A percentile compares a stretch with the other conserved stretches of the same genome.
These are phyloP conservation scores for Verticillium albo-atrum DNA, from an alignment of 2,329 filamentous ascomycete species.

Conservation along the genomic window DNA sequence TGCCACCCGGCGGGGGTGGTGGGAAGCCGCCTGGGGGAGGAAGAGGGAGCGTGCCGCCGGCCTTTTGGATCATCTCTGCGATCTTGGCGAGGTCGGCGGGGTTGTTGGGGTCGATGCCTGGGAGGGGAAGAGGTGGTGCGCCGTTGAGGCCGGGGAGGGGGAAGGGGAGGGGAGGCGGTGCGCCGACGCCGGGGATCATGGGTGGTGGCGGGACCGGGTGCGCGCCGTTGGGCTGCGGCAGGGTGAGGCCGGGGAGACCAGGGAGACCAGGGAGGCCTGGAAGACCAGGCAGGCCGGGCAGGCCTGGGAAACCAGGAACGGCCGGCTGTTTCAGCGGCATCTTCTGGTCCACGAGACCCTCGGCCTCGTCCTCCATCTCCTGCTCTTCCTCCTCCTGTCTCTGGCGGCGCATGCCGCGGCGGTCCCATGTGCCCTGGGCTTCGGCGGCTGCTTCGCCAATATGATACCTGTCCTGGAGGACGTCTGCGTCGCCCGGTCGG, in stretches of 20 bases:
- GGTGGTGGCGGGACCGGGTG: slow-evolving; percentile 28
- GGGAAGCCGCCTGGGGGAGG: slow-evolving; percentile 25
- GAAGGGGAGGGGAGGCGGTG: slow-evolving; percentile 47
- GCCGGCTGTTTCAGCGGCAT: slow-evolving; percentile 59
- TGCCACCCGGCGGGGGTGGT: slow-evolving; percentile 40
- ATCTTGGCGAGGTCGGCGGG: slow-evolving; percentile 58
- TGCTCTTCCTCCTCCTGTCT: slow-evolving; percentile 90
- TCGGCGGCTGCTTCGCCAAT: slow-evolving; percentile 92
- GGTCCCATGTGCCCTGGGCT: slow-evolving; percentile 90
- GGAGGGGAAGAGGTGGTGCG: slow-evolving; percentile 39
- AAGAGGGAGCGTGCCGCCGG: slow-evolving; percentile 57
- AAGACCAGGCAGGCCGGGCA: slow-evolving; percentile 46
- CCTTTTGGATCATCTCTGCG: slow-evolving; percentile 61
- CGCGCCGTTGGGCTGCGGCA: slow-evolving; percentile 28
- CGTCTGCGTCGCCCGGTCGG: slow-evolving; percentile 79
- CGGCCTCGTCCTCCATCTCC: slow-evolving; percentile 87
- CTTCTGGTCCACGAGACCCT: slow-evolving; percentile 88
- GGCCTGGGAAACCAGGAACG: slow-evolving; percentile 47
- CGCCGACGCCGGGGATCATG: slow-evolving; percentile 46
- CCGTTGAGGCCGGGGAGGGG: slow-evolving; percentile 45
- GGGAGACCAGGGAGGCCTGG: slow-evolving; percentile 51
- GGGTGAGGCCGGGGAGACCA: slow-evolving; percentile 35
- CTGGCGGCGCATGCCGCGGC: slow-evolving; percentile 71
- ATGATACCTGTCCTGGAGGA: slow-evolving; percentile 88
- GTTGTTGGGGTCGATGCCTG: slow-evolving; percentile 52